These are phyloP conservation scores for Pestalotiopsis sp. DNA, from an alignment of 2,329 filamentous ascomycete genomes.

Conservation along the genomic window DNA sequence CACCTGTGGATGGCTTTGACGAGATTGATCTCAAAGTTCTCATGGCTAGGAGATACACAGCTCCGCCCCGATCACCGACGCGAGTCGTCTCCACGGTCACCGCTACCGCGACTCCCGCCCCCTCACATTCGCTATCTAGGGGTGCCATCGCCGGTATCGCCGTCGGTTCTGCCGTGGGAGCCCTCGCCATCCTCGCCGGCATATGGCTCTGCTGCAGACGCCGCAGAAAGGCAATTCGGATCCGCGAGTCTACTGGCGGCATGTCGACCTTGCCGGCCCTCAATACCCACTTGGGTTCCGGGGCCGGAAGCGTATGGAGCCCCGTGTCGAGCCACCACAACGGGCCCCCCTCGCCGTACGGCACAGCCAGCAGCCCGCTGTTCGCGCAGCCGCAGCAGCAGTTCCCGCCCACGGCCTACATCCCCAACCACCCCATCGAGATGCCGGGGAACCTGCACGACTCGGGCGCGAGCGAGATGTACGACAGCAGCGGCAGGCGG, in stretches of 20 bases:
- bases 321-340: conserved; percentile 1
- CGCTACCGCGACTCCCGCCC: not conserved
- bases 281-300: not conserved
- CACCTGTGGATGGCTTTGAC: conserved; percentile 52
- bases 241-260: not conserved
- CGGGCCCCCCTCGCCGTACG: not conserved
- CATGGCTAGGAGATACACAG: conserved; percentile 51
- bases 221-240: not conserved
- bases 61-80: conserved; percentile 52
- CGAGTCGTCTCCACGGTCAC: conserved; percentile 36
- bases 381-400: not conserved
- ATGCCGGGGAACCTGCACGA: conserved; percentile 2
- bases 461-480: not conserved
- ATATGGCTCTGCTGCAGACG: conserved; percentile 35
- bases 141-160: conserved; percentile 40
- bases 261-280: not conserved
- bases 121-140: conserved; percentile 25
- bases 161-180: conserved; percentile 36
- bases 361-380: not conserved
- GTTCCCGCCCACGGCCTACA: not conserved
- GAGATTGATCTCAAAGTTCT: conserved; percentile 54
- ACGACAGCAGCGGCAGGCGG: not conserved
- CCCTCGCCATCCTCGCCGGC: conserved; percentile 30
- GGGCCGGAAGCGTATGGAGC: not conserved
- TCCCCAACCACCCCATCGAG: conserved; percentile 10